Conservation (phyloP, 2,329 filamentous ascomycete species). For the Pseudocercospora vitis region DNA sequence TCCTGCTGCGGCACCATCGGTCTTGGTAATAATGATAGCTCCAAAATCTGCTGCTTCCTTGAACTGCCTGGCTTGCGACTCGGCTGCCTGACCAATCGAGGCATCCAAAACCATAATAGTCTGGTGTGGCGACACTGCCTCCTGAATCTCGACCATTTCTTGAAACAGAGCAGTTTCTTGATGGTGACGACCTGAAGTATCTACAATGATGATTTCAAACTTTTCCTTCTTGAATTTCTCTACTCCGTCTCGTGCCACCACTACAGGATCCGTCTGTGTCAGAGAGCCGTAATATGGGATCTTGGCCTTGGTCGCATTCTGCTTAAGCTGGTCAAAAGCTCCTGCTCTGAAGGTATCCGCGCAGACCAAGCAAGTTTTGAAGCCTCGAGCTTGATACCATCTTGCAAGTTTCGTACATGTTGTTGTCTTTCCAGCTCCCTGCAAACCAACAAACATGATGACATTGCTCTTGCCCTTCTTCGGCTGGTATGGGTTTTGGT, state of each 20-base stretch:
- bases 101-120: constrained; percentile 98
- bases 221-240: constrained; percentile 99
- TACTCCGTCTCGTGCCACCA: constrained; percentile 91
- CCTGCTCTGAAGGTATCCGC: constrained; percentile 98
- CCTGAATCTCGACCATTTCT: constrained; percentile 96
- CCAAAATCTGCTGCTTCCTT: constrained; percentile 97
- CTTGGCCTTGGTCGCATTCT: constrained; percentile 98
- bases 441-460: constrained; percentile 98
- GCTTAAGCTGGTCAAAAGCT: constrained; percentile 97
- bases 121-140: constrained; percentile 85
- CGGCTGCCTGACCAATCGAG: constrained; percentile 93
- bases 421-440: constrained; percentile 96
- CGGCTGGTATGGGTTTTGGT: constrained; percentile 91
- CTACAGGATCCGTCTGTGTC: constrained; percentile 92
- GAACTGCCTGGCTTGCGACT: constrained; percentile 92
- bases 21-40: constrained; percentile 98
- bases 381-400: constrained; percentile 90
- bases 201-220: constrained; percentile 98
- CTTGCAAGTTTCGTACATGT: constrained; percentile 95
- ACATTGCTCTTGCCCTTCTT: constrained; percentile 96
- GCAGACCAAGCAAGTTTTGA: constrained; percentile 91
- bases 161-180: constrained; percentile 94
- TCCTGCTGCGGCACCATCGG: constrained; percentile 90
- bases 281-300: constrained; percentile 97
- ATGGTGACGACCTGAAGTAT: constrained; percentile 91